phyloP scores from a whole-genome alignment of 495 filamentous ascomycete species.

The Podospora anserina region DNA sequence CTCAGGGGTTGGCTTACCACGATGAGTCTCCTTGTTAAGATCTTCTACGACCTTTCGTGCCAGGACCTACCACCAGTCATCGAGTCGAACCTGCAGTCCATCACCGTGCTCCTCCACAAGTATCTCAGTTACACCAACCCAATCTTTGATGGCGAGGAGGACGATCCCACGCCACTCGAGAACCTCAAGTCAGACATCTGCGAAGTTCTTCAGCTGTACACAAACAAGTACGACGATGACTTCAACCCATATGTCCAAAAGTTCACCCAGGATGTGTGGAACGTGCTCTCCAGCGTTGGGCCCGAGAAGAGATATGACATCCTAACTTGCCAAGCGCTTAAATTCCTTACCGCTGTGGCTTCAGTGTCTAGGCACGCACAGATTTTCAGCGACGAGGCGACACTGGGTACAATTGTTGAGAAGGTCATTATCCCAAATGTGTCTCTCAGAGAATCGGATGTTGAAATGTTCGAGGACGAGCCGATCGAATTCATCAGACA shows the following conservation, averaged over 20 bases:
- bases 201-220: slow-evolving; percentile 78
- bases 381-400: slow-evolving; percentile 75
- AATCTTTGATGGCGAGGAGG: slow-evolving; percentile 75
- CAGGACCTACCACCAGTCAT: slow-evolving; percentile 95
- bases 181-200: slow-evolving; percentile 88
- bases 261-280: slow-evolving; percentile 88
- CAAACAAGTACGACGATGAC: slow-evolving; percentile 90
- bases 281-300: slow-evolving; percentile 78
- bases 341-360: slow-evolving; percentile 89
- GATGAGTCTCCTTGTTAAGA: slow-evolving; percentile 79
- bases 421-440: slow-evolving; percentile 95
- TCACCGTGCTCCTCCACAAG: slow-evolving; percentile 80
- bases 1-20: slow-evolving; percentile 75
- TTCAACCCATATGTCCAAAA: slow-evolving; percentile 72
- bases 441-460: slow-evolving; percentile 81
- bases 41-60: slow-evolving; percentile 92
- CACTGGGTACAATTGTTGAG: slow-evolving; percentile 79
- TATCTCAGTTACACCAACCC: slow-evolving; percentile 88
- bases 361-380: slow-evolving; percentile 70
- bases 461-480: slow-evolving; percentile 96
- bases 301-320: slow-evolving; percentile 90
- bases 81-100: slow-evolving; percentile 72
- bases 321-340: slow-evolving; percentile 87
- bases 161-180: slow-evolving; percentile 79
- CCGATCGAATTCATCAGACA: slow-evolving; percentile 97